Evolutionary conservation across 2,329 filamentous ascomycete species (phyloP), one percentile per base, ranked within the genome.

Genomic region (Geosmithia putterillii): DNA sequence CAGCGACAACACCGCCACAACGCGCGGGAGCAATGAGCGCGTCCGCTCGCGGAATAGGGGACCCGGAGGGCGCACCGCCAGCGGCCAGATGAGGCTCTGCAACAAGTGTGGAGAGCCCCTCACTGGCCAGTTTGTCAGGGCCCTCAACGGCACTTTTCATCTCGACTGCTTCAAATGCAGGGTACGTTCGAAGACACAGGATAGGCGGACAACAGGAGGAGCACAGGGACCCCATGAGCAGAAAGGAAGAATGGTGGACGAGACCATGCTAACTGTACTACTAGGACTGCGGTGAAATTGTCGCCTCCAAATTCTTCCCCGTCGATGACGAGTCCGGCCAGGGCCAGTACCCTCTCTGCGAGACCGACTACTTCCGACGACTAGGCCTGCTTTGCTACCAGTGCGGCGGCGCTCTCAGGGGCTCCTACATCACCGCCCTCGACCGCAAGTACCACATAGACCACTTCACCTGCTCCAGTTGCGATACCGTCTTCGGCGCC

Each of bases 401-500:
- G 49, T 98, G 92, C 60, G 87, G 88, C 50, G 87, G 88, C 46
- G 92, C 92, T 40, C 74, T 98, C 18, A 83, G 92, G 48, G 92
- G 92, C 40, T 96, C 92, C 4, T 98, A 98, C 65, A 98, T 98
- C 57, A 98, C 92, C 15, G 92, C 92, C 3, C 74, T 98, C 43
- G 92, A 98, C 53, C 86, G 87, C 55, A 98, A 98, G 67, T 98
- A 98, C 63, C 92, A 95, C 63, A 94, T 98, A 51, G 90, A 96
- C 61, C 92, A 98, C 65, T 98, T 98, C 57, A 98, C 92, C 34
- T 98, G 92, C 65, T 96, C 89, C 10, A 80, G 95, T 25, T 98
- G 92, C 59, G 85, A 89, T 4, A 96, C 92, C 2, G 84, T 96
- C n/a, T 98, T 98, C 58, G 92, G 92, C 42, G 92, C 92, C 7